These are phyloP conservation scores for Medicago ruthenica DNA, from an alignment of 306 rosid genomes.

Conservation along the genomic window DNA sequence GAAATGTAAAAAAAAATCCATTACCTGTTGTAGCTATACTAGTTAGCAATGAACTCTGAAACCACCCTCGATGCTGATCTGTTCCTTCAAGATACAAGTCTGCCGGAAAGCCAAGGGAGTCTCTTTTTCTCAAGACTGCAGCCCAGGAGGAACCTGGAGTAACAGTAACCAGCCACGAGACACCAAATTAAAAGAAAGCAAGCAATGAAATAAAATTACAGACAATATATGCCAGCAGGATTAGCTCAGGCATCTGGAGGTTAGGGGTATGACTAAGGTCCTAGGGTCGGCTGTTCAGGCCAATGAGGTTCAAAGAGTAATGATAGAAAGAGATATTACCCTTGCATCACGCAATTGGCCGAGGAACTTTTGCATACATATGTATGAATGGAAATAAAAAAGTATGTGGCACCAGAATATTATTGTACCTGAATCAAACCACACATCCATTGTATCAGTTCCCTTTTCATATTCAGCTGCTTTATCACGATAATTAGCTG, in stretches of 20 bases:
- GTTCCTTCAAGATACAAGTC: conserved; percentile 98
- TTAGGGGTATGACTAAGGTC: conserved; percentile 25
- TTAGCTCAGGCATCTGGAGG: conserved; percentile 27
- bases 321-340: neutral
- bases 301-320: conserved; percentile 13
- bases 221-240: conserved; percentile 21
- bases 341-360: conserved; percentile 9
- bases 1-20: conserved; percentile 27
- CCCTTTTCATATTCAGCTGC: conserved; percentile 96
- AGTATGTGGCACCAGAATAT: conserved; percentile 24
- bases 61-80: conserved; percentile 99
- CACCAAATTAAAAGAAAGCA: conserved; percentile 33
- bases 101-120: conserved; percentile 79
- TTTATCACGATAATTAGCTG: conserved; percentile 71
- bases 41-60: conserved; percentile 95
- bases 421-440: conserved; percentile 96
- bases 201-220: conserved; percentile 20
- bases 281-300: conserved; percentile 14
- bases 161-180: conserved; percentile 41
- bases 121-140: conserved; percentile 78
- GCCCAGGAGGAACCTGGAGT: conserved; percentile 99
- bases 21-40: conserved; percentile 92
- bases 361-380: conserved; percentile 19
- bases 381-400: neutral
- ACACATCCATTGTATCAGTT: conserved; percentile 98